Percentiles rank a stretch among this genome's conserved stretches.
phyloP scores from a whole-genome alignment of 208 protist genomes.

The Leishmania tarentolae region DNA sequence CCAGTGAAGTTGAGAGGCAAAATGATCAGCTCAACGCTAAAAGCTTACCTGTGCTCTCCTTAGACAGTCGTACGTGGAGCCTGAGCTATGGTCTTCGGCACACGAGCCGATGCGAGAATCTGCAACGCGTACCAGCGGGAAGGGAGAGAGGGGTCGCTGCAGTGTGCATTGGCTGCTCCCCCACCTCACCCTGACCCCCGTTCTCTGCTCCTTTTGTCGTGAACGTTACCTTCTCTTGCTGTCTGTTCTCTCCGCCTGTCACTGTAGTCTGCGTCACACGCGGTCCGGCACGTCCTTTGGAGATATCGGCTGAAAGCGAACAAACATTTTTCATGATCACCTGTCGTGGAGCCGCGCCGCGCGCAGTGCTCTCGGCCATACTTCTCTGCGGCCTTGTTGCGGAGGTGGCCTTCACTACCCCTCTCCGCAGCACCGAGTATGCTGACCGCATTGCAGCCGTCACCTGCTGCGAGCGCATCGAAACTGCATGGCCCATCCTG shows the following conservation, averaged over 20 bases:
- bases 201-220: not conserved
- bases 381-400: constrained; percentile 2
- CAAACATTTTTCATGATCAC: not conserved
- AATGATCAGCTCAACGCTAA: not conserved
- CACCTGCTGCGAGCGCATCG: constrained; percentile 42
- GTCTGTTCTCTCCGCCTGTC: not conserved
- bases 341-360: not conserved
- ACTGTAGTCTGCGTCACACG: not conserved
- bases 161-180: not conserved
- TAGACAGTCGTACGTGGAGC: not conserved
- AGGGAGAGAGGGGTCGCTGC: not conserved
- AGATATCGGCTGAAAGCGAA: not conserved
- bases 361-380: not conserved
- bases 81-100: not conserved
- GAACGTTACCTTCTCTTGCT: not conserved
- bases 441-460: constrained; percentile 8
- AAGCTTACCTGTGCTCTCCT: not conserved
- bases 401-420: not conserved
- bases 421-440: not conserved
- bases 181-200: not conserved
- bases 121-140: not conserved
- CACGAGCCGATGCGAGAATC: not conserved
- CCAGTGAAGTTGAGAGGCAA: not conserved
- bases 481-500: constrained; percentile 35
- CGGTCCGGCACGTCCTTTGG: not conserved